Evolutionary conservation across 2,329 filamentous ascomycete species (phyloP).

Genomic region (Lasiodiplodia sp.): DNA sequence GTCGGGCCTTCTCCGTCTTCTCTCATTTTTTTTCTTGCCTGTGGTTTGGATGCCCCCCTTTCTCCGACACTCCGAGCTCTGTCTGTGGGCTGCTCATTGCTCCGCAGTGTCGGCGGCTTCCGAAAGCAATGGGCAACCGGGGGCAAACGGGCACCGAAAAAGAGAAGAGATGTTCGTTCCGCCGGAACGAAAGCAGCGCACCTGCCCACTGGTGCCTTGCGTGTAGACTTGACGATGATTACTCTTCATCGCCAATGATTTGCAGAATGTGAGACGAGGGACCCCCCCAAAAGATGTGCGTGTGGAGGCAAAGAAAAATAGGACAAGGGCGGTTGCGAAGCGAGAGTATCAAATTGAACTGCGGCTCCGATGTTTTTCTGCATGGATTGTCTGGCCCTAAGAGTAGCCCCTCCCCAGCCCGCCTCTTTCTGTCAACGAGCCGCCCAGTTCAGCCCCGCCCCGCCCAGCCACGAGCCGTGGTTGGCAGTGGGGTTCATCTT

Average conservation of each 20-base stretch:
- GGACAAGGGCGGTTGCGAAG: background rate
- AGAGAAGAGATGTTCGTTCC: background rate
- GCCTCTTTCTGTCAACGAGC: background rate
- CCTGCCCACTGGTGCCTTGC: background rate
- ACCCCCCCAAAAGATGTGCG: background rate
- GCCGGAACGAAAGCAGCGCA: background rate
- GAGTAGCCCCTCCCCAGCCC: background rate
- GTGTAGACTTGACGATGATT: background rate
- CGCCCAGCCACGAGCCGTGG: background rate
- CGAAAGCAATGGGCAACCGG: too few species aligned
- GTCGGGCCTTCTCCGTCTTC: conserved; percentile 6
- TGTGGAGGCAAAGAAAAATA: background rate
- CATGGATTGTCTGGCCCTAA: background rate
- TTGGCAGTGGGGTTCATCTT: background rate
- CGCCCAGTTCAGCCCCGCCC: background rate
- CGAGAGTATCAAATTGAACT: background rate
- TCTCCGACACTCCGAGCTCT: background rate
- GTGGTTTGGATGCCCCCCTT: background rate
- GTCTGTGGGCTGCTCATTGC: background rate
- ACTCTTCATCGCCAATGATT: background rate
- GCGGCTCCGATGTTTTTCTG: background rate
- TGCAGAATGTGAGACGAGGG: background rate
- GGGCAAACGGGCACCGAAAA: background rate
- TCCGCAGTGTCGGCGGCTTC: background rate
- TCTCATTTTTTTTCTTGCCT: background rate